These are phyloP conservation scores for Terana coerulea DNA, from an alignment of 768 basidiomycete genomes.

Conservation along the genomic window DNA sequence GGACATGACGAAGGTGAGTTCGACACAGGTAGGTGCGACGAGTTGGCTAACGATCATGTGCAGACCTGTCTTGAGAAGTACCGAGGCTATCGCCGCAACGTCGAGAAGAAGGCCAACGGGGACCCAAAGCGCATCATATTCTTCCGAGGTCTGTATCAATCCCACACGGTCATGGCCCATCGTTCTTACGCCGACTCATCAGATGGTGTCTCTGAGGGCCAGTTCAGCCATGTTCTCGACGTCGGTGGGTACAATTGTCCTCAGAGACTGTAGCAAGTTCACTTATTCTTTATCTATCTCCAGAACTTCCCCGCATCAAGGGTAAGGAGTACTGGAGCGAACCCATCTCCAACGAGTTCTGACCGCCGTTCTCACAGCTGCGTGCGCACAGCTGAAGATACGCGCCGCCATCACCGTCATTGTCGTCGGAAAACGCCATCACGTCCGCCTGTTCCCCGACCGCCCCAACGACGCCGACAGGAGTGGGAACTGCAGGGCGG, in stretches of 20 bases:
- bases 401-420: conserved; percentile 69
- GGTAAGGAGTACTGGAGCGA: conserved; percentile 32
- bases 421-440: conserved; percentile 77
- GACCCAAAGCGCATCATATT: conserved; percentile 69
- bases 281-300: not conserved
- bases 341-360: not conserved
- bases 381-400: conserved; percentile 52
- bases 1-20: conserved; percentile 54
- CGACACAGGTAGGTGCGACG: not conserved
- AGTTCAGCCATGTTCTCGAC: conserved; percentile 46
- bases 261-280: not conserved
- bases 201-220: conserved; percentile 58
- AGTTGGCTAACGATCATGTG: not conserved
- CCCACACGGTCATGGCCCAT: too few relatives aligned
- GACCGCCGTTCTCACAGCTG: conserved; percentile 38
- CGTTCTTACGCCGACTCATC: not conserved
- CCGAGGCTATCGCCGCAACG: conserved; percentile 45
- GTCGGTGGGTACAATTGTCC: conserved; percentile 22
- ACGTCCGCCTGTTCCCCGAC: conserved; percentile 58
- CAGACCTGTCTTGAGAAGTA: conserved; percentile 42
- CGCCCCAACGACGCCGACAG: conserved; percentile 38
- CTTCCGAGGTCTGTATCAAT: conserved; percentile 59
- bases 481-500: conserved; percentile 72
- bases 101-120: conserved; percentile 44
- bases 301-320: conserved; percentile 51